These are phyloP conservation scores for Neurospora pannonica DNA, from an alignment of 495 filamentous ascomycete genomes.

Conservation along the genomic window DNA sequence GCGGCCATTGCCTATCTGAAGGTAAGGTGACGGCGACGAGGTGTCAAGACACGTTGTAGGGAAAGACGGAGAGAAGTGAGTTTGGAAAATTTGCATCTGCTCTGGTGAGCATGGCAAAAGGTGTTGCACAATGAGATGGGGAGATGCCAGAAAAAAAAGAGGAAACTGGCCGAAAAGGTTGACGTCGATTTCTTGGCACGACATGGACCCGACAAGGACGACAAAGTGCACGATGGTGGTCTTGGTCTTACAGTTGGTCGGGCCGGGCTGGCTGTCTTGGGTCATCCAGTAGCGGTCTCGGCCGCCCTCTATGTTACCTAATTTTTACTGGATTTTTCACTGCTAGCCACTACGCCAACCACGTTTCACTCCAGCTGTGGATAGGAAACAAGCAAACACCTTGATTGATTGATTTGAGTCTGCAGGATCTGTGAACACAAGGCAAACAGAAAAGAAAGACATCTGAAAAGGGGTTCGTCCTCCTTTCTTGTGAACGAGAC, in stretches of 20 bases:
- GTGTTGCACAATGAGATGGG: background rate
- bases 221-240: background rate
- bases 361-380: background rate
- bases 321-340: background rate
- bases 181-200: background rate
- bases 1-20: conserved; percentile 4
- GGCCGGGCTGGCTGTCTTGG: background rate
- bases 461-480: background rate
- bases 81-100: background rate
- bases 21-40: background rate
- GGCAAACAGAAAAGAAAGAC: background rate
- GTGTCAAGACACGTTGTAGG: background rate
- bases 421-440: background rate
- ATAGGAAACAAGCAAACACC: background rate
- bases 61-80: background rate
- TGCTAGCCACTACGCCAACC: background rate
- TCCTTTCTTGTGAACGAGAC: background rate
- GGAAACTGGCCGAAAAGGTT: background rate
- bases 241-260: background rate
- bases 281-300: background rate
- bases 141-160: background rate
- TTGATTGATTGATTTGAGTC: background rate
- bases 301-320: background rate
- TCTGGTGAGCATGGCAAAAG: background rate
- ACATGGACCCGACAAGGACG: background rate